phyloP scores from a whole-genome alignment of 345 rosid species.

The Jatropha curcas region DNA sequence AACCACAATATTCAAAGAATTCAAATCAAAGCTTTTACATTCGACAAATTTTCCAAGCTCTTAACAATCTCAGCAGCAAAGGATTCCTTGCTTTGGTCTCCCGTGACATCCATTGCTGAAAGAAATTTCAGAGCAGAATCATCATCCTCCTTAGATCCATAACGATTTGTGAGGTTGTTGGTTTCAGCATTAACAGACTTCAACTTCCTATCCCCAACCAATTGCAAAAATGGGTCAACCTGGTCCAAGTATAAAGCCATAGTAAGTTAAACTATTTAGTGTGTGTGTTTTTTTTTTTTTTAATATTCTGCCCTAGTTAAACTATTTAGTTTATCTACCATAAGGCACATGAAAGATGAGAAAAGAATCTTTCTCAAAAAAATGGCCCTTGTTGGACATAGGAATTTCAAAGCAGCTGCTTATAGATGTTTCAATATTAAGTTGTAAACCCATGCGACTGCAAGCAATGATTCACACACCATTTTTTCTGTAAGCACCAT shows the following conservation, averaged over 20 bases:
- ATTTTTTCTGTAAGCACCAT: conserved; percentile 52
- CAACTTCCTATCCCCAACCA: conserved; percentile 81
- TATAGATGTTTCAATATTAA: neutral
- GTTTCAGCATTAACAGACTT: conserved; percentile 44
- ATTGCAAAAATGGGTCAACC: conserved; percentile 79
- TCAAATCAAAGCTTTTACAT: conserved; percentile 45
- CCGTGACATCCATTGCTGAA: conserved; percentile 49
- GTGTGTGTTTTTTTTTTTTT: too few relatives aligned
- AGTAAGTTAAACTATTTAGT: conserved; percentile 5
- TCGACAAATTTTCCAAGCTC: conserved; percentile 57
- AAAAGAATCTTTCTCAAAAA: neutral
- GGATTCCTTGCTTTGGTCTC: conserved; percentile 60
- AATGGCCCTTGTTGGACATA: too few relatives aligned
- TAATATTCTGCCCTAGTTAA: too few relatives aligned
- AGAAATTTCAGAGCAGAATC: conserved; percentile 56
- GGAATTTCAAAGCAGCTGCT: neutral
- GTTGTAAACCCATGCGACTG: conserved; percentile 7
- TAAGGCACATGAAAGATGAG: neutral
- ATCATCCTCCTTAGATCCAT: conserved; percentile 79
- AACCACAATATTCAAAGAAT: conserved; percentile 6
- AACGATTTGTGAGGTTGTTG: conserved; percentile 36
- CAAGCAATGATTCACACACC: conserved; percentile 38
- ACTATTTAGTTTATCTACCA: conserved; percentile 8
- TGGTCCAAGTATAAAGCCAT: conserved; percentile 34
- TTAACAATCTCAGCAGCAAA: conserved; percentile 68